A percentile compares a stretch with the other conserved stretches of the same genome.
phyloP scores from a whole-genome alignment of 306 rosid genomes.

The Castanopsis chinensis region DNA sequence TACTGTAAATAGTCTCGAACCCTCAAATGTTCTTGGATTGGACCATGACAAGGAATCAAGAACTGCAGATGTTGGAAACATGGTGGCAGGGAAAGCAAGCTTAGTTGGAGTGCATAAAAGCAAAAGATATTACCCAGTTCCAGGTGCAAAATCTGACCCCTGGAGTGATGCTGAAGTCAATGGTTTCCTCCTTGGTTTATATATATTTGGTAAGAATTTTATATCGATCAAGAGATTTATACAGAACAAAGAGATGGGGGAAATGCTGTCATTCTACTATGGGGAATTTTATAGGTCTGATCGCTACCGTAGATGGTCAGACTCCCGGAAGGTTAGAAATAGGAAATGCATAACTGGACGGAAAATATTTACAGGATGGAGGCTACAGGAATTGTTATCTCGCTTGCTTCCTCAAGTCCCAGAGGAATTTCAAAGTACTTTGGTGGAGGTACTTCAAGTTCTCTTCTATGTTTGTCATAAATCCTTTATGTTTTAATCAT shows the following conservation, averaged over 20 bases:
- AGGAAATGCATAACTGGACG: constrained; percentile 51
- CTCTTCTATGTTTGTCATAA: background rate
- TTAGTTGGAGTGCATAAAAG: constrained; percentile 13
- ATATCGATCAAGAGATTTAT: constrained; percentile 51
- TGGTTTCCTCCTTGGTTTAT: constrained; percentile 65
- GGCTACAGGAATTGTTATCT: constrained; percentile 61
- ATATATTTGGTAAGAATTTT: constrained; percentile 74
- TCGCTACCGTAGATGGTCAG: constrained; percentile 64
- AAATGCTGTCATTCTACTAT: constrained; percentile 67
- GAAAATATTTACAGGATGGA: constrained; percentile 64
- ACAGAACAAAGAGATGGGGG: constrained; percentile 56
- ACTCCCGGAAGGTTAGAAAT: constrained; percentile 48
- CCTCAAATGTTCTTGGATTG: constrained; percentile 8
- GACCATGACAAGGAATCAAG: constrained; percentile 17
- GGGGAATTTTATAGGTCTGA: constrained; percentile 68
- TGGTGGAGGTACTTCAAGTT: constrained; percentile 54
- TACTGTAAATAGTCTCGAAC: constrained; percentile 12
- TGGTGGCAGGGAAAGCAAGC: constrained; percentile 13
- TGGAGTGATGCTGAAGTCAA: constrained; percentile 68
- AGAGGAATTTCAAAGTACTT: constrained; percentile 43
- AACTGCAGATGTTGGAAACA: constrained; percentile 17
- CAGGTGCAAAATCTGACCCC: constrained; percentile 35
- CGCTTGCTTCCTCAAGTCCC: constrained; percentile 56
- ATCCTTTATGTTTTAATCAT: background rate
- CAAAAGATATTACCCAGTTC: constrained; percentile 33